Conservation (phyloP, 1,284 basidiomycete genomes). For the Irpex lacteus region DNA sequence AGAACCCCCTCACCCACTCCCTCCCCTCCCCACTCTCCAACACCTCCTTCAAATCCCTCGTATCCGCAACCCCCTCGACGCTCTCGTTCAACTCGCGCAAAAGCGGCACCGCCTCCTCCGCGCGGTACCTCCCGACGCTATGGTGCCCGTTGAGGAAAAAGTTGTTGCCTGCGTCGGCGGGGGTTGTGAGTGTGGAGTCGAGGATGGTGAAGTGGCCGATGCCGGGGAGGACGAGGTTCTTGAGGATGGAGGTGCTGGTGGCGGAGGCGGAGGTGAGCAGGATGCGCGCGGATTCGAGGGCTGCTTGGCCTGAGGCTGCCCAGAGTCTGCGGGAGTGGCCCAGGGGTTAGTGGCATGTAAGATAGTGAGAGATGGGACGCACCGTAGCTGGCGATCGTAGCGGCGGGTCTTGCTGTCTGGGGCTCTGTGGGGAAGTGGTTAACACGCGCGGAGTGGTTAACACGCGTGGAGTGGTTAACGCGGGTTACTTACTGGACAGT, state of each 20-base stretch:
- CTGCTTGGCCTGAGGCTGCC: slow-evolving; percentile 92
- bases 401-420: slow-evolving; percentile 86
- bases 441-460: not conserved
- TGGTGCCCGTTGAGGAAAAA: slow-evolving; percentile 85
- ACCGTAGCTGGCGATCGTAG: slow-evolving; percentile 93
- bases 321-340: slow-evolving; percentile 64
- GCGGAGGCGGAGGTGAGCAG: slow-evolving; percentile 81
- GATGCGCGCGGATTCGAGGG: slow-evolving; percentile 83
- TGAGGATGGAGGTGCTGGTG: slow-evolving; percentile 83
- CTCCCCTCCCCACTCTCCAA: slow-evolving; percentile 47
- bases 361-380: slow-evolving; percentile 18
- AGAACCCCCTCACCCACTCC: slow-evolving; percentile 44
- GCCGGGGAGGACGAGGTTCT: slow-evolving; percentile 95
- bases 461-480: not conserved
- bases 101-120: slow-evolving; percentile 76
- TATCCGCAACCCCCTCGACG: slow-evolving; percentile 73
- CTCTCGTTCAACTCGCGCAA: slow-evolving; percentile 87
- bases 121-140: slow-evolving; percentile 79
- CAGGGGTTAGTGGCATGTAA: not conserved
- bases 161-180: slow-evolving; percentile 90
- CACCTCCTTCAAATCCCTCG: slow-evolving; percentile 53
- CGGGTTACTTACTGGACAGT: slow-evolving; percentile 4
- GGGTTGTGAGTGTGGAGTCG: slow-evolving; percentile 54
- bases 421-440: slow-evolving; percentile 25
- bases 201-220: slow-evolving; percentile 90